phyloP scores from a whole-genome alignment of 73 alveolate genomes.

The Paramecium octaurelia region DNA sequence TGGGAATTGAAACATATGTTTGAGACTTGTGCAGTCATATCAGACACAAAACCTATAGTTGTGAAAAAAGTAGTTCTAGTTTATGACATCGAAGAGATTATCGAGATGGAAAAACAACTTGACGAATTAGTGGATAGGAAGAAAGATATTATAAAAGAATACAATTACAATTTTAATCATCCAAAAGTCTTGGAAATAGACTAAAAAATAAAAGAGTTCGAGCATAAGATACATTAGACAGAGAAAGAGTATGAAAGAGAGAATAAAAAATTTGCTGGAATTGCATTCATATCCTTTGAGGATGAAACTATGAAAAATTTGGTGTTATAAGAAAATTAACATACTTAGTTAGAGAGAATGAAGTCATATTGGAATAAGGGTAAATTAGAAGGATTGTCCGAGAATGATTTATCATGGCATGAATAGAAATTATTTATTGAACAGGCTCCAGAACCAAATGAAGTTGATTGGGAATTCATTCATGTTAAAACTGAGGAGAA shows the following conservation, averaged over 20 bases:
- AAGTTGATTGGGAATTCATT: conserved; percentile 61
- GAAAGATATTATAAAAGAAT: neutral
- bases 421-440: conserved; percentile 42
- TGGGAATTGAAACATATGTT: conserved; percentile 33
- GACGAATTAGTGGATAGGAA: conserved; percentile 34
- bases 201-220: conserved; percentile 14
- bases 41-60: neutral
- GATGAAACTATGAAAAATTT: conserved; percentile 32
- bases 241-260: neutral
- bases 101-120: neutral
- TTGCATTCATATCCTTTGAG: conserved; percentile 47
- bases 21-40: conserved; percentile 3
- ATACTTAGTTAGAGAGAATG: conserved; percentile 28
- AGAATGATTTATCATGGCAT: conserved; percentile 46
- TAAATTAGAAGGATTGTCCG: neutral
- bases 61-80: conserved; percentile 19
- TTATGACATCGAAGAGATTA: conserved; percentile 42
- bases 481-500: conserved; percentile 46
- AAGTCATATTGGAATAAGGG: conserved; percentile 47
- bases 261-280: conserved; percentile 50
- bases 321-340: conserved; percentile 17
- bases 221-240: neutral
- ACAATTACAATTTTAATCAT: neutral
- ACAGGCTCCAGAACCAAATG: conserved; percentile 59
- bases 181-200: neutral